A percentile compares a stretch with the other conserved stretches of the same genome.
Evolutionary conservation across 163 green algal species (phyloP).

Genomic region (Botryococcus braunii): DNA sequence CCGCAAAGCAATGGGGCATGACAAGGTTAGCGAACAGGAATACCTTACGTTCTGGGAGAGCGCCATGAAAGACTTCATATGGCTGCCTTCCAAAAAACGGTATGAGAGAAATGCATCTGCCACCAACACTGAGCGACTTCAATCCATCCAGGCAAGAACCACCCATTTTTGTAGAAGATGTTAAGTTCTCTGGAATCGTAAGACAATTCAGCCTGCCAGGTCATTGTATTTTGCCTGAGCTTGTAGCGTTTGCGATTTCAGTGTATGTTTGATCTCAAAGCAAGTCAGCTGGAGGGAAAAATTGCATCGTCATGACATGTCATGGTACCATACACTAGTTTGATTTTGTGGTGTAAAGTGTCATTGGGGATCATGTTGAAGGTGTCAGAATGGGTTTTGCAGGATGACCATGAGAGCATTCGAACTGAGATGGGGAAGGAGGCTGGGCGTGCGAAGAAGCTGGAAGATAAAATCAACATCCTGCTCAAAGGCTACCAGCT

Average conservation of each 20-base stretch:
- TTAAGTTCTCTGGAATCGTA: too few species aligned
- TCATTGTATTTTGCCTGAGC: too few species aligned
- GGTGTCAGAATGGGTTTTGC: too few species aligned
- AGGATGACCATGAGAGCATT: slow-evolving; percentile 42
- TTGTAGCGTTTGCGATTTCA: too few species aligned
- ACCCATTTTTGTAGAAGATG: too few species aligned
- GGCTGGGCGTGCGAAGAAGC: slow-evolving; percentile 55
- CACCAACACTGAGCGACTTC: slow-evolving; percentile 34
- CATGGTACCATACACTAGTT: too few species aligned
- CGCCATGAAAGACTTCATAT: slow-evolving; percentile 61
- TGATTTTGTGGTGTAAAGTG: too few species aligned
- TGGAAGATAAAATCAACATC: slow-evolving; percentile 51
- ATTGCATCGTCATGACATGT: too few species aligned
- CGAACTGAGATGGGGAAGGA: slow-evolving; percentile 63
- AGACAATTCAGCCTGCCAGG: too few species aligned
- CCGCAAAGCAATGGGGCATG: slow-evolving; percentile 32
- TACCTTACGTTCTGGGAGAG: slow-evolving; percentile 49
- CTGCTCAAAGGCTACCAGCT: slow-evolving; percentile 31
- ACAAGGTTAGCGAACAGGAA: slow-evolving; percentile 29
- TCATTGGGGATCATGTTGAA: too few species aligned
- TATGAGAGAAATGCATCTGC: slow-evolving; percentile 51
- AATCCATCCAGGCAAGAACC: slow-evolving; percentile 17
- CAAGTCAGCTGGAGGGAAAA: too few species aligned
- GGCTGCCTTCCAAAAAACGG: slow-evolving; percentile 34
- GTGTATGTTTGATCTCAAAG: too few species aligned